Percentiles rank a stretch among this genome's conserved stretches.
These are phyloP conservation scores for Antitrichia curtipendula DNA, from an alignment of 225 moss, liverwort and hornwort genomes.

Conservation along the genomic window DNA sequence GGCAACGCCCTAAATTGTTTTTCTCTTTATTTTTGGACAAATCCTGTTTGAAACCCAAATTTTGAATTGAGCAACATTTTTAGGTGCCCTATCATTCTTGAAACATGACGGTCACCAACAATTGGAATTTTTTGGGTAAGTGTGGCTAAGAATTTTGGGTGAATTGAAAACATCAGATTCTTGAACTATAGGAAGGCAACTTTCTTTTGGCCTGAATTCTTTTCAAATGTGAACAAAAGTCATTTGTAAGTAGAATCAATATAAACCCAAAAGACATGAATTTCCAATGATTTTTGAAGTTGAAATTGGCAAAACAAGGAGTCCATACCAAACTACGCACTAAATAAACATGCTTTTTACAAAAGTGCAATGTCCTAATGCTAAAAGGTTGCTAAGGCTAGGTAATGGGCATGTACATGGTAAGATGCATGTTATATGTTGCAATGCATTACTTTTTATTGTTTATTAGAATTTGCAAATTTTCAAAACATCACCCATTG, in stretches of 20 bases:
- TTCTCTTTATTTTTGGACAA: too few relatives aligned
- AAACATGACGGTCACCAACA: rapidly evolving
- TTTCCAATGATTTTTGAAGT: not conserved
- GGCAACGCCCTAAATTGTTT: too few relatives aligned
- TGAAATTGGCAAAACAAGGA: rapidly evolving
- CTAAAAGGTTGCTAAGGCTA: not conserved
- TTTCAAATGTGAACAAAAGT: not conserved
- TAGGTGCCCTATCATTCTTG: too few relatives aligned
- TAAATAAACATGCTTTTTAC: not conserved
- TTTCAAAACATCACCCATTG: not conserved
- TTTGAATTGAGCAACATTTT: too few relatives aligned
- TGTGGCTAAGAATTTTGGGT: too few relatives aligned
- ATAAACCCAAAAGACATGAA: rapidly evolving
- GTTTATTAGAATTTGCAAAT: not conserved
- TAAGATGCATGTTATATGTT: too few relatives aligned
- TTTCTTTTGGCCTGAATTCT: too few relatives aligned
- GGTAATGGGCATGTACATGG: not conserved
- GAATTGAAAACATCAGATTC: too few relatives aligned
- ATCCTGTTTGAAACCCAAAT: too few relatives aligned
- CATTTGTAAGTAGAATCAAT: not conserved
- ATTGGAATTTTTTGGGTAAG: rapidly evolving
- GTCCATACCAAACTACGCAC: not conserved
- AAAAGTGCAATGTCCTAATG: not conserved
- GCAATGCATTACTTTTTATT: not conserved
- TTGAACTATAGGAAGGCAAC: too few relatives aligned